Conservation (phyloP, 768 basidiomycete species). For the Hirschioporus abietinus region DNA sequence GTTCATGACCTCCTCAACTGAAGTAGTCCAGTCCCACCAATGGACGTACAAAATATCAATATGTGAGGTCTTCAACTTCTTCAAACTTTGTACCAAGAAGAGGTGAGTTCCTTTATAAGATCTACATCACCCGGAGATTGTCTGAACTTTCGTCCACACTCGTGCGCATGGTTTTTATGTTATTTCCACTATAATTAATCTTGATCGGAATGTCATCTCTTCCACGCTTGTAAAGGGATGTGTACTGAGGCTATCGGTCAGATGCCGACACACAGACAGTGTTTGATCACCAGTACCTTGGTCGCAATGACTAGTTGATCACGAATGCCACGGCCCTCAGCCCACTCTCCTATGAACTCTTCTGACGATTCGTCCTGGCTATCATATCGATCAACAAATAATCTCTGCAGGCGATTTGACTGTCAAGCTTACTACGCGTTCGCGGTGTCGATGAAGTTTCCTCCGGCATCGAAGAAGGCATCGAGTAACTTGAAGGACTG, state of each 20-base stretch:
- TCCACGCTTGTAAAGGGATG: conserved; percentile 24
- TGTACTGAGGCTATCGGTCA: conserved; percentile 21
- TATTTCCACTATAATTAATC: conserved; percentile 43
- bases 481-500: conserved; percentile 40
- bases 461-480: conserved; percentile 38
- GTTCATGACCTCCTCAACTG: conserved; percentile 53
- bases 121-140: conserved; percentile 28
- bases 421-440: conserved; percentile 33
- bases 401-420: neutral
- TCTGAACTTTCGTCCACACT: conserved; percentile 38
- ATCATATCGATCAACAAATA: neutral
- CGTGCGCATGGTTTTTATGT: conserved; percentile 36
- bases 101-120: no score
- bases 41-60: conserved; percentile 44
- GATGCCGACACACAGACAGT: no score
- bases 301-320: conserved; percentile 43
- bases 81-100: conserved; percentile 17
- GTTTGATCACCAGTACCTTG: conserved; percentile 21
- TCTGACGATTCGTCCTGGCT: conserved; percentile 38
- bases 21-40: conserved; percentile 48
- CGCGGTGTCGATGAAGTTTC: conserved; percentile 46
- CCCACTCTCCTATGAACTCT: conserved; percentile 45
- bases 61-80: conserved; percentile 44
- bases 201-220: conserved; percentile 24
- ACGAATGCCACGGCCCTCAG: conserved; percentile 32